Evolutionary conservation across 257 asterid species (phyloP), one percentile per base, ranked within the genome.

Genomic region (Cynanchum wilfordii): DNA sequence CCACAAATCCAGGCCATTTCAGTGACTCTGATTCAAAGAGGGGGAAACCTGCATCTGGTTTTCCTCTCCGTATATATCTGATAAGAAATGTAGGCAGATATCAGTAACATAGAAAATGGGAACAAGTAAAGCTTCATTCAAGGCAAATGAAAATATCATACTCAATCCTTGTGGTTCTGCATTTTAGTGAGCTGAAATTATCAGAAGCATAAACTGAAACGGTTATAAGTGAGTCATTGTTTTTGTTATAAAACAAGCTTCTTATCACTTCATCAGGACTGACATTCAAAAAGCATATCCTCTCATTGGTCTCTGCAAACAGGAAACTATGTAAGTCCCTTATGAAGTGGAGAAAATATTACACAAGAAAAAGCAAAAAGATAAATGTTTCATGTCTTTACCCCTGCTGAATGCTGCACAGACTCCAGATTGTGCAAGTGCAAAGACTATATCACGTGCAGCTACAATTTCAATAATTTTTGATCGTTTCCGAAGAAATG

Each of bases 361-460:
- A 24, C 12, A 50, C 12, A 27, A 24, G 64, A 49, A 38, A 56
- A 19, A 1, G 50, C 10, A 24, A 10, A 66, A 56, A 47, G 2
- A 49, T 65, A n/a, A 10, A 42, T 52, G 7, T 40, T 16, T 2
- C 19, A 68, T 69, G 58, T 68, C 72, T 71, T 68, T 69, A 92
- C 99, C 99, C 87, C 98, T 90, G 80, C 97, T 92, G 82, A 95
- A 95, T 73, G 99, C 99, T 63, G 97, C 99, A 88, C 98, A 95
- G 20, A 92, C 89, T 77, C 99, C 99, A 66, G 99, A 95, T 72
- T 95, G 98, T 4, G 97, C 99, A 76, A 95, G 99, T 68, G 99
- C 97, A 88, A 95, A 95, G 67, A 95, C 99, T 63, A 95, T 92
- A 83, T 95, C 99, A 77, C 92, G 96, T 44, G 98, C 97, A 84